Base-by-base conservation (phyloP, 305 asterid species). In the Fraxinus sp. region DNA sequence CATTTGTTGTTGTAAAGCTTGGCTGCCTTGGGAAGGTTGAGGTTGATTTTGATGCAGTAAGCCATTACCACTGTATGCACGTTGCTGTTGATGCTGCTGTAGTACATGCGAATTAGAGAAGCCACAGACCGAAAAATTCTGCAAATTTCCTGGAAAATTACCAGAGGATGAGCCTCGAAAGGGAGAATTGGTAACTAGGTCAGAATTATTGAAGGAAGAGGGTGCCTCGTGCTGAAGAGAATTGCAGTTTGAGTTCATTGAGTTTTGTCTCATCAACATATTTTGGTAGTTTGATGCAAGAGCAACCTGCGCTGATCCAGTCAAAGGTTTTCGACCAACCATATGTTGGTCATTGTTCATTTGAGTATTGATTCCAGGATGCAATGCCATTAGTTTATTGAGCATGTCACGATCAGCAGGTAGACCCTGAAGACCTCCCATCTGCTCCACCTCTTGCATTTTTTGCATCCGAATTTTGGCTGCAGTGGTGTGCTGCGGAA, bases 281-380 rank as follows among this genome's bases (percentile, higher is more conserved):
- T 87, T 92, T 73, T 92, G 98, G 95, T 88, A 93, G 91, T 89
- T 93, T 22, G 92, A 78, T 22, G 94, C 92, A 83, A 90, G 89
- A 85, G 96, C 93, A 28, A 95, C 92, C 87, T 93, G 98, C 13
- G 91, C 96, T 24, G 98, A 90, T 77, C 97, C 95, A 37, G 88
- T 84, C 79, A 91, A 83, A 55, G 91, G 81, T 66, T 91, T 97
- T 83, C 91, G 90, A 55, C 90, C 87, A 77, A 75, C 90, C 86
- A 87, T 84, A 41, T 88, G 92, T 80, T 87, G 94, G 89, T 89
- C 91, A 85, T 87, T 91, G 89, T 82, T 86, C 74, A 85, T 83
- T 77, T 89, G 88, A 82, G 80, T 83, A 77, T 82, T 87, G 64
- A 89, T 80, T 76, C 95, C 97, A 22, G 93, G 89, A 77, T 94